A percentile compares a stretch with the other conserved stretches of the same genome.
Evolutionary conservation across 2,329 filamentous ascomycete species (phyloP).

Genomic region (Annulohypoxylon truncatum): DNA sequence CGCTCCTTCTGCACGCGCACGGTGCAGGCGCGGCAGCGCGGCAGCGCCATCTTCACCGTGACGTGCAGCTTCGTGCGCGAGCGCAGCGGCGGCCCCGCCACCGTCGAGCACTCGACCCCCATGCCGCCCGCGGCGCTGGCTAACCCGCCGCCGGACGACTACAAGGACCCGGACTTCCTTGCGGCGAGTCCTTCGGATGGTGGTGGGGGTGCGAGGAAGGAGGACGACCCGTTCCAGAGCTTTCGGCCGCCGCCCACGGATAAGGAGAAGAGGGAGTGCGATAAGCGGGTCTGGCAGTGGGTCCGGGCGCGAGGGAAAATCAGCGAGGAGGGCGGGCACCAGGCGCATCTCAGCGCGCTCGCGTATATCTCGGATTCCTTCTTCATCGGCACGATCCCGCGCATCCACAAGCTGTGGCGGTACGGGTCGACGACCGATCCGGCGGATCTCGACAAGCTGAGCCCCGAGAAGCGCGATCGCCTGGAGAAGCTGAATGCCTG

Average conservation of each 20-base stretch:
- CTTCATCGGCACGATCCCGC: constrained; percentile 89
- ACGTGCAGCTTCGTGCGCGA: constrained; percentile 88
- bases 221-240: constrained; percentile 60
- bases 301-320: constrained; percentile 80
- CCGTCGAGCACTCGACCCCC: constrained; percentile 73
- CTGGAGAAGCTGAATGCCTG: constrained; percentile 55
- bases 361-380: constrained; percentile 94
- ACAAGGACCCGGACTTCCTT: constrained; percentile 62
- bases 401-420: constrained; percentile 83
- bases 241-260: constrained; percentile 46
- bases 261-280: constrained; percentile 62
- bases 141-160: constrained; percentile 55
- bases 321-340: constrained; percentile 76
- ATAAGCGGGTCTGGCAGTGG: constrained; percentile 78
- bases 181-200: too few species aligned
- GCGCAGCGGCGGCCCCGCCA: constrained; percentile 62
- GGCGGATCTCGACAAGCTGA: constrained; percentile 65
- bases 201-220: background rate
- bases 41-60: constrained; percentile 92
- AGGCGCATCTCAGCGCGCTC: constrained; percentile 86
- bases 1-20: constrained; percentile 91
- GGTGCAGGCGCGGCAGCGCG: constrained; percentile 92
- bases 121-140: constrained; percentile 62
- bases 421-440: constrained; percentile 68
- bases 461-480: constrained; percentile 55